Conservation (phyloP, 352 stramenopile genomes). For the Phytophthora tentaculata region DNA sequence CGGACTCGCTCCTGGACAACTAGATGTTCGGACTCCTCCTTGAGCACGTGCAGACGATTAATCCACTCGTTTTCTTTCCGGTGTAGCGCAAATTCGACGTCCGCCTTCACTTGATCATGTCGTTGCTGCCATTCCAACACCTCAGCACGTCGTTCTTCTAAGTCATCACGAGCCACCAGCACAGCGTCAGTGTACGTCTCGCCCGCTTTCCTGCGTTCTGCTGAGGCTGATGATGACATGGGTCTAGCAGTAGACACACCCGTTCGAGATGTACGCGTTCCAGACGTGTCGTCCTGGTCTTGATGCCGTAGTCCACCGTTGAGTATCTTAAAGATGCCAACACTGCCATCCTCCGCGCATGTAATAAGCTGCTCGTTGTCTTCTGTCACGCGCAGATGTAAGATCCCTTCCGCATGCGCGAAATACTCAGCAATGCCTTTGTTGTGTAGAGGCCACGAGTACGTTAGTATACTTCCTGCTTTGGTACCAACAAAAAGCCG, state of each 20-base stretch:
- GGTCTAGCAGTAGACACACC: constrained; percentile 21
- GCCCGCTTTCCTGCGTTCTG: constrained; percentile 26
- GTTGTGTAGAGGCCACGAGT: constrained; percentile 61
- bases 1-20: constrained; percentile 76
- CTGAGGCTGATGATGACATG: constrained; percentile 25
- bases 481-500: constrained; percentile 75
- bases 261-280: constrained; percentile 6
- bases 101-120: constrained; percentile 80
- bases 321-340: constrained; percentile 62
- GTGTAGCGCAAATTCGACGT: constrained; percentile 86
- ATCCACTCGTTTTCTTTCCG: constrained; percentile 91
- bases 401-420: constrained; percentile 67
- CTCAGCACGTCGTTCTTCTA: constrained; percentile 69
- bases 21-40: constrained; percentile 80
- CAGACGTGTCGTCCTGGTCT: constrained; percentile 7
- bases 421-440: constrained; percentile 54
- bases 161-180: constrained; percentile 75
- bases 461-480: constrained; percentile 66
- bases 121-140: constrained; percentile 67
- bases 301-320: constrained; percentile 19
- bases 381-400: constrained; percentile 75
- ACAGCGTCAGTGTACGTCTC: constrained; percentile 53
- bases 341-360: constrained; percentile 69
- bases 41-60: constrained; percentile 76
- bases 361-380: constrained; percentile 63